Conservation (phyloP, 495 filamentous ascomycete genomes). For the Xylaria cubensis region DNA sequence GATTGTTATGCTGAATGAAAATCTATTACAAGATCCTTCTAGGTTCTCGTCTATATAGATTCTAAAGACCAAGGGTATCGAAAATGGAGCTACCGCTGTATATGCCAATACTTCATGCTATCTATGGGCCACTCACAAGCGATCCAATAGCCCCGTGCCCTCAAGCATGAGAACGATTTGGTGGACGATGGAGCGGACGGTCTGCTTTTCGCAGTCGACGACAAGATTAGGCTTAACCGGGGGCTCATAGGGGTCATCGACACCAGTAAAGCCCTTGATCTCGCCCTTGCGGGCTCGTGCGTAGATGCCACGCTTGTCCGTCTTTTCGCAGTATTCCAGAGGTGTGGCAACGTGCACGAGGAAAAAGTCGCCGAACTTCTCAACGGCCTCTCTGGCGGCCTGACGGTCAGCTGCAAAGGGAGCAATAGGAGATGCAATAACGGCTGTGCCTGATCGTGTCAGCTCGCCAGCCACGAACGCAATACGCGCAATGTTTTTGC, state of each 20-base stretch:
- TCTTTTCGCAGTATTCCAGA: conserved; percentile 91
- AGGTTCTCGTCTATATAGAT: conserved; percentile 14
- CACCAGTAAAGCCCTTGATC: conserved; percentile 98
- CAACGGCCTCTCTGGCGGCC: conserved; percentile 80
- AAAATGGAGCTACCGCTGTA: conserved; percentile 9
- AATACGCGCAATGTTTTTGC: conserved; percentile 95
- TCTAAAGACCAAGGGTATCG: conserved; percentile 16
- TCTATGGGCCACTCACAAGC: conserved; percentile 43
- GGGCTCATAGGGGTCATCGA: conserved; percentile 95
- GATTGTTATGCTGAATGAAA: conserved; percentile 10
- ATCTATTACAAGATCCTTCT: conserved; percentile 13
- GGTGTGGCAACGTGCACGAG: conserved; percentile 94
- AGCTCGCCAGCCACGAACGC: conserved; percentile 95
- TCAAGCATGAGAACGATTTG: conserved; percentile 95
- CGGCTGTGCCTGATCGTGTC: conserved; percentile 88
- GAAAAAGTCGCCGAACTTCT: conserved; percentile 89
- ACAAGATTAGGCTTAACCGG: conserved; percentile 82
- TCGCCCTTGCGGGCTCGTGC: conserved; percentile 81
- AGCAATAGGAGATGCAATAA: conserved; percentile 97
- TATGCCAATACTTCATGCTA: conserved; percentile 18
- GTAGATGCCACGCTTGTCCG: conserved; percentile 93
- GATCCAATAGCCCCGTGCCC: conserved; percentile 81
- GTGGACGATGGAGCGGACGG: conserved; percentile 91
- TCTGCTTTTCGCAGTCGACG: conserved; percentile 84
- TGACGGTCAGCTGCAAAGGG: conserved; percentile 81